phyloP scores from a whole-genome alignment of 768 basidiomycete species.

The Kwoniella dejecticola region DNA sequence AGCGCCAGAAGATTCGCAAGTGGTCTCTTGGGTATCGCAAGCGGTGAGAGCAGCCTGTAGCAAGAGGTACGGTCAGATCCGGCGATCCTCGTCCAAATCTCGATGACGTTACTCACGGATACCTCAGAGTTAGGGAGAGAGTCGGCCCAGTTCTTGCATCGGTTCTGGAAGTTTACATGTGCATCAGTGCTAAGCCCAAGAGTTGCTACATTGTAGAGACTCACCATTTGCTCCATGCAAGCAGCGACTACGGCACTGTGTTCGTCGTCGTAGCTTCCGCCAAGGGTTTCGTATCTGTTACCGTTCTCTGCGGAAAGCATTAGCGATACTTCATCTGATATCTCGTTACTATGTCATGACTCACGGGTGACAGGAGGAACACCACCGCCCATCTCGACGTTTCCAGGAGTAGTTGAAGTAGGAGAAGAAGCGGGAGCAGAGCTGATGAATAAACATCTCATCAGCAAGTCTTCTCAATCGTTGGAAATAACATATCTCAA shows the following conservation, averaged over 20 bases:
- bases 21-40: constrained; percentile 10
- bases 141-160: constrained; percentile 22
- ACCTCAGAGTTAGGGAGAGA: constrained; percentile 16
- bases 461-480: neutral
- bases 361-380: constrained; percentile 13
- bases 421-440: constrained; percentile 3
- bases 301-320: constrained; percentile 7
- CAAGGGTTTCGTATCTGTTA: constrained; percentile 7
- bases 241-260: constrained; percentile 7
- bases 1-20: constrained; percentile 11
- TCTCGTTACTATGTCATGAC: no score
- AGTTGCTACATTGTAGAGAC: neutral
- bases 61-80: no score
- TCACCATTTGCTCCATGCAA: constrained; percentile 21
- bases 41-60: neutral
- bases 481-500: no score
- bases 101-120: neutral
- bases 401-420: constrained; percentile 1
- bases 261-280: constrained; percentile 12
- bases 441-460: neutral
- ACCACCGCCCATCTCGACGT: constrained; percentile 9
- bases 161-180: constrained; percentile 2
- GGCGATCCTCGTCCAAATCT: no score
- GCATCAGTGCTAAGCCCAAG: neutral
- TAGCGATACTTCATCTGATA: no score